phyloP scores from a whole-genome alignment of 1,139 yeast species.

The Spathaspora sp. region DNA sequence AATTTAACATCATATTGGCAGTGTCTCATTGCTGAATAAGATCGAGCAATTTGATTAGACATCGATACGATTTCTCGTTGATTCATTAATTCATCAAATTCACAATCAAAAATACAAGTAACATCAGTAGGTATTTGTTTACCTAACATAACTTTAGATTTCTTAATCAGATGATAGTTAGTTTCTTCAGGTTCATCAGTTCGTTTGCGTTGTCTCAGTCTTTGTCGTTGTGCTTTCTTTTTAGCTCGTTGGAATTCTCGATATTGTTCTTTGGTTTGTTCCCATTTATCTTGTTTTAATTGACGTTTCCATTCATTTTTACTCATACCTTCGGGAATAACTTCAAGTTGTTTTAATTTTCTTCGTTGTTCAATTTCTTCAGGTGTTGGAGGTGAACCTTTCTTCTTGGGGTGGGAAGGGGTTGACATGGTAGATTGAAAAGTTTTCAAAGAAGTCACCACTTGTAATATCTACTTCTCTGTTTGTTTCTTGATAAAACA shows the following conservation, averaged over 20 bases:
- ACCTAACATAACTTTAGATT: constrained; percentile 32
- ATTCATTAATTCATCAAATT: constrained; percentile 85
- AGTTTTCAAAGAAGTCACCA: neutral
- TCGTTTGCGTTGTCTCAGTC: constrained; percentile 26
- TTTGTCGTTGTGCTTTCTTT: constrained; percentile 42
- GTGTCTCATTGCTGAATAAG: constrained; percentile 75
- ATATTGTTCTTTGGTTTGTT: constrained; percentile 61
- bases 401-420: constrained; percentile 1
- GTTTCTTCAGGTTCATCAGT: constrained; percentile 15
- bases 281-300: constrained; percentile 60
- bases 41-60: constrained; percentile 76
- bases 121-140: constrained; percentile 48
- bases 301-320: constrained; percentile 79
- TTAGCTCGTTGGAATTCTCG: constrained; percentile 52
- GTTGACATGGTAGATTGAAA: neutral
- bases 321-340: constrained; percentile 82
- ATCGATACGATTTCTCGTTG: constrained; percentile 76
- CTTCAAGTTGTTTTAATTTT: constrained; percentile 11
- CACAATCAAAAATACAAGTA: constrained; percentile 76
- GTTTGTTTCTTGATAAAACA: no score
- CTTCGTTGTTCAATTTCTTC: constrained; percentile 17
- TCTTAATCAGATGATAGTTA: constrained; percentile 28
- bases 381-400: constrained; percentile 13
- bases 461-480: neutral
- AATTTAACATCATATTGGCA: constrained; percentile 62